phyloP scores from a whole-genome alignment of 371 early-diverging fungal genomes.

The Mortierella sp. region DNA sequence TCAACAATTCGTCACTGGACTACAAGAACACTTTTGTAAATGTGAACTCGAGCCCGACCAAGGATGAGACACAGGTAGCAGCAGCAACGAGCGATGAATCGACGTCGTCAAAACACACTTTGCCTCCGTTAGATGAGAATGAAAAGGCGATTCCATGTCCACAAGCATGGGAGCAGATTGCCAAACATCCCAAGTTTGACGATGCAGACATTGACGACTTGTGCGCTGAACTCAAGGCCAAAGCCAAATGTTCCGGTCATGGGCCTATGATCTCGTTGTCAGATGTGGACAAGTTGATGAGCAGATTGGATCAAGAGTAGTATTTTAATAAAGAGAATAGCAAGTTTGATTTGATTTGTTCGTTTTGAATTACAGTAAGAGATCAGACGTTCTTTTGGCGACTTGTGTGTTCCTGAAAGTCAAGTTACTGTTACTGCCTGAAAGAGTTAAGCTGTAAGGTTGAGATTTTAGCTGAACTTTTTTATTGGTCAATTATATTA shows the following conservation, averaged over 20 bases:
- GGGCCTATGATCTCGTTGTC: constrained; percentile 64
- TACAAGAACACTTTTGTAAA: constrained; percentile 21
- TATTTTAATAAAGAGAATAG: too few relatives aligned
- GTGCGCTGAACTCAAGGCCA: constrained; percentile 69
- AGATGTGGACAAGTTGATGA: constrained; percentile 59
- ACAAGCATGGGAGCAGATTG: constrained; percentile 62
- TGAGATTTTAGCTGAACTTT: too few relatives aligned
- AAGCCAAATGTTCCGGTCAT: constrained; percentile 67
- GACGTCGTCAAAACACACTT: background rate
- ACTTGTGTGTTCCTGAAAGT: too few relatives aligned
- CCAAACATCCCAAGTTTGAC: constrained; percentile 66
- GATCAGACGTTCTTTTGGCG: too few relatives aligned
- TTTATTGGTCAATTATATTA: too few relatives aligned
- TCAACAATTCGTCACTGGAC: constrained; percentile 34
- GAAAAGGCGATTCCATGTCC: constrained; percentile 54
- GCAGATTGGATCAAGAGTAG: constrained; percentile 36
- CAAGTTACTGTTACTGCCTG: too few relatives aligned
- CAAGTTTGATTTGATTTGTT: background rate
- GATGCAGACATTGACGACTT: constrained; percentile 66
- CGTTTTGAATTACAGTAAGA: background rate
- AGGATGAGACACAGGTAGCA: background rate
- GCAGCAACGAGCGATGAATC: background rate
- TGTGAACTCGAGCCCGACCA: constrained; percentile 7
- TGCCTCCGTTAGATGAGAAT: constrained; percentile 32
- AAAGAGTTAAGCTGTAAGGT: too few relatives aligned